These are phyloP conservation scores for Croton setiger DNA, from an alignment of 441 rosid genomes.

Conservation along the genomic window DNA sequence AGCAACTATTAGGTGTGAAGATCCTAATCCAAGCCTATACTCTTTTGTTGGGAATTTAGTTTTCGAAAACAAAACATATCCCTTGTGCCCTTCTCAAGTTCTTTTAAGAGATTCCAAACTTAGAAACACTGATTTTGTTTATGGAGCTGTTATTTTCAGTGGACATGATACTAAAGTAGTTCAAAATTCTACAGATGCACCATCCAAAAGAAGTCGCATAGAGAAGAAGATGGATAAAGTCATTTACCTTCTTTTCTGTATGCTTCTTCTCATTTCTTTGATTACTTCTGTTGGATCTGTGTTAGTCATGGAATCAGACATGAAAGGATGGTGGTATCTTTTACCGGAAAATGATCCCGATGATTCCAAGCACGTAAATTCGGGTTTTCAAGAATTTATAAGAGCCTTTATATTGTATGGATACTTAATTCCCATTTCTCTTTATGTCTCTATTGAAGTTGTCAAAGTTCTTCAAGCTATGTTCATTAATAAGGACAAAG, in stretches of 20 bases:
- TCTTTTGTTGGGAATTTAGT: slow-evolving; percentile 67
- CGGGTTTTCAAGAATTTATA: slow-evolving; percentile 50
- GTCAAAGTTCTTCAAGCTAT: slow-evolving; percentile 71
- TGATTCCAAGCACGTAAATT: slow-evolving; percentile 42
- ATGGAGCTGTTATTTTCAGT: slow-evolving; percentile 65
- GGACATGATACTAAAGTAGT: slow-evolving; percentile 71
- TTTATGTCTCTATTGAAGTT: slow-evolving; percentile 83
- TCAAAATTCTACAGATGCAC: slow-evolving; percentile 59
- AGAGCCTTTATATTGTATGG: slow-evolving; percentile 71
- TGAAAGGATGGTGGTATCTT: slow-evolving; percentile 66
- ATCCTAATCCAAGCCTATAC: slow-evolving; percentile 72
- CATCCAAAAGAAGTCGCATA: slow-evolving; percentile 62
- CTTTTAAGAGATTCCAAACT: slow-evolving; percentile 78
- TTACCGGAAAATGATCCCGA: slow-evolving; percentile 24
- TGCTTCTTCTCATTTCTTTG: slow-evolving; percentile 54
- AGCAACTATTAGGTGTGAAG: slow-evolving; percentile 55
- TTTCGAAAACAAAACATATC: slow-evolving; percentile 39
- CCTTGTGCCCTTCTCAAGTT: slow-evolving; percentile 53
- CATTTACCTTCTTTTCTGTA: slow-evolving; percentile 58
- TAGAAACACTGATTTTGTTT: slow-evolving; percentile 58
- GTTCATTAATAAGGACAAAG: slow-evolving; percentile 58
- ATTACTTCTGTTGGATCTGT: slow-evolving; percentile 49
- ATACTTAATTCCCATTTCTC: slow-evolving; percentile 76
- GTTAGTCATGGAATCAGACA: slow-evolving; percentile 32
- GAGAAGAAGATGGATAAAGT: slow-evolving; percentile 69